Base-by-base conservation (phyloP, 1,284 basidiomycete genomes). In the Malassezia equina region DNA sequence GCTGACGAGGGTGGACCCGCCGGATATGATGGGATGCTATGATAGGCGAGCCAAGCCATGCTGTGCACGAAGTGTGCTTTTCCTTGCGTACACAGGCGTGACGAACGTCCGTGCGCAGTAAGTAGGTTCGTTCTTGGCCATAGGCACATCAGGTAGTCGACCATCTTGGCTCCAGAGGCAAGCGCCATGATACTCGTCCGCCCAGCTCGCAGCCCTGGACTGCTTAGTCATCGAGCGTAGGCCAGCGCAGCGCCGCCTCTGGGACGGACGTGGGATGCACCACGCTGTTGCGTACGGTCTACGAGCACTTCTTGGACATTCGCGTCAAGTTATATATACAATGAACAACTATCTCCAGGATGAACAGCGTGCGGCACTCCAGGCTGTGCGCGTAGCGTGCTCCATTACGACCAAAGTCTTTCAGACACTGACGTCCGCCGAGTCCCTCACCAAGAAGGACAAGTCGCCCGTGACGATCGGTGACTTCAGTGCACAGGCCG, bases 401-500 rank as follows among this genome's bases (percentile, higher is more conserved):
- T 77, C 81, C 25, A 56, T 76, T 31, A 75, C 94, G 0, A 82
- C 84, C 15, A 82, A 84, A 7, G 88, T 96, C 13, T 95, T 96
- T 77, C 84, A 86, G 69, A 84, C 83, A 52, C 81, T 96, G 52
- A 85, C 91, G 61, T 85, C 64, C 3, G 82, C 83, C 65, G 91
- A 95, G 75, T 89, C 86, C 0, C 78, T 94, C 43, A 85, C 84
- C 42, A 98, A 98, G 75, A 84, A 82, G 50, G 94, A 98, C 79
- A 90, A 91, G 76, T 90, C 87, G 31, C 93, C 93, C 3, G 93
- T 98, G 3, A 98, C 93, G 12, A 88, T 73, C n/a, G 71, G 71
- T 15, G 71, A 73, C 57, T 73, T 65, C 51, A 66, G 67, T 24
- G 70, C 70, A 2, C 71, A 73, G 45, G 71, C 69, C 3, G 64